Percentiles rank a stretch among this genome's conserved stretches.
Conservation (phyloP, 768 basidiomycete genomes). For the Xanthoconium purpureum region DNA sequence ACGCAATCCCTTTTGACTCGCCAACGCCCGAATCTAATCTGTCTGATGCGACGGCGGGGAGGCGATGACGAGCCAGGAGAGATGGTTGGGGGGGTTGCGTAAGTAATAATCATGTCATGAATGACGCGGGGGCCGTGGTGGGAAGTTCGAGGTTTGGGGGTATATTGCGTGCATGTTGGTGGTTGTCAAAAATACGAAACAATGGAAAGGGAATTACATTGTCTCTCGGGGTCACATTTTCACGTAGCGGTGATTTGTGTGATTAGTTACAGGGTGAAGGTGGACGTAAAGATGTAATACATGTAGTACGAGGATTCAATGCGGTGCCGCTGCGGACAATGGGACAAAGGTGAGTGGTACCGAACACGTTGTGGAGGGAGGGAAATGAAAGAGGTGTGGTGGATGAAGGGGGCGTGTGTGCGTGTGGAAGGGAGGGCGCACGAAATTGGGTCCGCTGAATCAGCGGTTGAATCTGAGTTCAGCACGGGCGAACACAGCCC, state of each 20-base stretch:
- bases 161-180: neutral
- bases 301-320: neutral
- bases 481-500: constrained; percentile 19
- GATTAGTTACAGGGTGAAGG: constrained; percentile 11
- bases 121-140: constrained; percentile 1
- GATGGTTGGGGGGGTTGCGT: constrained; percentile 2
- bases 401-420: neutral
- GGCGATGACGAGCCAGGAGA: neutral
- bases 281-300: constrained; percentile 15
- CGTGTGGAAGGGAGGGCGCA: neutral
- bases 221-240: constrained; percentile 4
- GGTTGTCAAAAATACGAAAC: neutral
- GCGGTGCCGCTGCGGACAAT: constrained; percentile 24
- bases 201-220: constrained; percentile 2
- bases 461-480: constrained; percentile 25
- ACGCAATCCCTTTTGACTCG: neutral
- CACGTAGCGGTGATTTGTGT: constrained; percentile 8
- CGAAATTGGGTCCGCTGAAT: constrained; percentile 20
- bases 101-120: neutral
- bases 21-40: constrained; percentile 1
- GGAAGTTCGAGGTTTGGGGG: neutral
- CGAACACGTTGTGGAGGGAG: constrained; percentile 21
- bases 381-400: constrained; percentile 11
- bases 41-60: neutral
- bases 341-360: constrained; percentile 1